These are phyloP conservation scores for Naganishia sp. DNA, from an alignment of 1,284 basidiomycete species.

Conservation along the genomic window DNA sequence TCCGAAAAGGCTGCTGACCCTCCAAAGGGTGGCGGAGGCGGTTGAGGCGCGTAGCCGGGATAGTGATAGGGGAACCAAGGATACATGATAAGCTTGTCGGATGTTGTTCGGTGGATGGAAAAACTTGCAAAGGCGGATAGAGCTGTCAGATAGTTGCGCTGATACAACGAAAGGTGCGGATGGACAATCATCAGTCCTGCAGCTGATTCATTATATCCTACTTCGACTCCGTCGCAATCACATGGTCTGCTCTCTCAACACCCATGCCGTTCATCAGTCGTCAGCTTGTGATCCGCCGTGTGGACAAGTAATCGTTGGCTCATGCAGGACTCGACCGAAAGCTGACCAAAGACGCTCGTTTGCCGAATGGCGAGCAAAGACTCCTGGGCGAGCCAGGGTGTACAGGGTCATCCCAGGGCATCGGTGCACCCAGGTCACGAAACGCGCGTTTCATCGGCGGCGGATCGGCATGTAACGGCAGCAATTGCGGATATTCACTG, in stretches of 20 bases:
- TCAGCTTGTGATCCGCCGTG: neutral
- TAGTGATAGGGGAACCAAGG: slow-evolving; percentile 13
- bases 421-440: slow-evolving; percentile 1
- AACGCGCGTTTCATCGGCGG: slow-evolving; percentile 15
- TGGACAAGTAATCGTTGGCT: neutral
- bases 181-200: neutral
- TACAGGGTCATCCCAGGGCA: neutral
- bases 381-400: neutral
- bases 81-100: neutral
- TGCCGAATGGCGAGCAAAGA: neutral
- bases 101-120: neutral
- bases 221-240: neutral
- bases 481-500: too few relatives aligned
- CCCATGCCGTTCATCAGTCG: neutral
- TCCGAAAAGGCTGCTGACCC: slow-evolving; percentile 5
- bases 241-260: neutral
- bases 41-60: neutral
- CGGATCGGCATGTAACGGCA: neutral
- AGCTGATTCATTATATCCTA: neutral
- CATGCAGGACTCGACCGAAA: neutral
- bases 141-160: neutral
- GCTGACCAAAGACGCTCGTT: neutral
- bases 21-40: neutral
- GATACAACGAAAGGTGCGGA: neutral
- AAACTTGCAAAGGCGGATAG: neutral